Base-by-base conservation (phyloP, 345 rosid species). In the Erucastrum elatum region DNA sequence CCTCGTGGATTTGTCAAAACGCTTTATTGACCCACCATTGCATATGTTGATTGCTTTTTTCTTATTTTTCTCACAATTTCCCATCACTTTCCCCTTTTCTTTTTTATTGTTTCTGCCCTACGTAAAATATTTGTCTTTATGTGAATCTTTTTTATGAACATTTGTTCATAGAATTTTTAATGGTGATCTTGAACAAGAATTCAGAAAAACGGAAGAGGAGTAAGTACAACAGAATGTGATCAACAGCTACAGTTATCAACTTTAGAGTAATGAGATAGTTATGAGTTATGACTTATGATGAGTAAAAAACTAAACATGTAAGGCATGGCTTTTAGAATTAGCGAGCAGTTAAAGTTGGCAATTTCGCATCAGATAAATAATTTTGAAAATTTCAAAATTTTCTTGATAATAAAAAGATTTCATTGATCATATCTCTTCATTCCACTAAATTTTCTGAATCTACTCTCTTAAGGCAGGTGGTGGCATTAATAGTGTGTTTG, bases 11-110 rank as follows among this genome's bases (percentile, higher is more conserved):
- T 80, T 81, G 74, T 60, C 74, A 76, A 0, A 65, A 75, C 80
- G 56, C 80, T 76, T 71, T 81, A n/a, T 75, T 81, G 80, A 81
- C 83, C 80, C 80, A 81, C 83, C 80, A 75, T 8, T 73, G 44
- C 83, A 59, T 65, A 44, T 68, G 17, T 64, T 80, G 62, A 21
- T 75, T 70, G 46, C 77, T 60, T 80, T 80, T 53, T 71, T 66
- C 67, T 80, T 71, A 65, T 66, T 75, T 70, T 80, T 56, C 62
- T 75, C 51, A 1, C 29, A 56, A 71, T 56, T 71, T 80, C 76
- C 58, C 34, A 81, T 71, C 77, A 71, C 83, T 13, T 55, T 80
- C 29, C 39, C 9, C 13, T 53, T 67, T 74, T 33, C 2, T 71
- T 63, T 70, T 55, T 25, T 71, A 27, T 12, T 0, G 64, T 77